Percentiles rank a stretch among this genome's conserved stretches.
Evolutionary conservation across 2,329 filamentous ascomycete genomes (phyloP).

Genomic region (Blumeria graminis): DNA sequence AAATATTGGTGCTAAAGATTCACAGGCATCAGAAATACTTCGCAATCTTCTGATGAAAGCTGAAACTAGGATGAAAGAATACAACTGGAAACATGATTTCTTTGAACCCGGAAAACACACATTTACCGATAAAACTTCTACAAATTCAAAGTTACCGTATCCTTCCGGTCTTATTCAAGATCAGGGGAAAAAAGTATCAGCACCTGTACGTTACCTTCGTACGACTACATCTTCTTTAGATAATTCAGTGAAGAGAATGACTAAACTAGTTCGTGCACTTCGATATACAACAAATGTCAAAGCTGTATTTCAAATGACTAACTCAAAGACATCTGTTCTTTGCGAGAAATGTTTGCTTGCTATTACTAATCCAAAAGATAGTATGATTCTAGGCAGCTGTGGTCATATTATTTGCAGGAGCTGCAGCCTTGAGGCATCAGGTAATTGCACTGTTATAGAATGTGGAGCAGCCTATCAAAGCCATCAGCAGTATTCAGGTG

Average conservation of each 20-base stretch:
- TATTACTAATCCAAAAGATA: conserved; percentile 4
- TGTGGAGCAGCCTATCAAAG: not conserved
- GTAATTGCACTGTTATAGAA: conserved; percentile 1
- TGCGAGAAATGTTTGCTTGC: not conserved
- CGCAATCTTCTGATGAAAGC: not conserved
- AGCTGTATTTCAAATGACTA: not conserved
- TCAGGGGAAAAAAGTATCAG: not conserved
- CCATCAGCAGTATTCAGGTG: not conserved
- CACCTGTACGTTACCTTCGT: not conserved
- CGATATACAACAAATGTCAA: not conserved
- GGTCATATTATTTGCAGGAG: conserved; percentile 25
- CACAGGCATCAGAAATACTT: not conserved
- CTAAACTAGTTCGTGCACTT: not conserved
- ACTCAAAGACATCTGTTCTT: not conserved
- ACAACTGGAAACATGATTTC: not conserved
- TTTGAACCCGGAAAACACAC: not conserved
- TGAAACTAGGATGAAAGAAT: not conserved
- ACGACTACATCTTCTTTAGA: not conserved
- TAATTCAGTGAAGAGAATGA: not conserved
- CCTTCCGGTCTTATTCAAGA: not conserved
- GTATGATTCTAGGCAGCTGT: conserved; percentile 22
- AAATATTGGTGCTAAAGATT: conserved; percentile 1
- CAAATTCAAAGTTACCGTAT: not conserved
- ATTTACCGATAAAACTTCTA: not conserved
- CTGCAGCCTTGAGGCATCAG: not conserved